Percentiles rank a stretch among this genome's conserved stretches.
These are phyloP conservation scores for Arabis hirsuta DNA, from an alignment of 345 rosid genomes.

Conservation along the genomic window DNA sequence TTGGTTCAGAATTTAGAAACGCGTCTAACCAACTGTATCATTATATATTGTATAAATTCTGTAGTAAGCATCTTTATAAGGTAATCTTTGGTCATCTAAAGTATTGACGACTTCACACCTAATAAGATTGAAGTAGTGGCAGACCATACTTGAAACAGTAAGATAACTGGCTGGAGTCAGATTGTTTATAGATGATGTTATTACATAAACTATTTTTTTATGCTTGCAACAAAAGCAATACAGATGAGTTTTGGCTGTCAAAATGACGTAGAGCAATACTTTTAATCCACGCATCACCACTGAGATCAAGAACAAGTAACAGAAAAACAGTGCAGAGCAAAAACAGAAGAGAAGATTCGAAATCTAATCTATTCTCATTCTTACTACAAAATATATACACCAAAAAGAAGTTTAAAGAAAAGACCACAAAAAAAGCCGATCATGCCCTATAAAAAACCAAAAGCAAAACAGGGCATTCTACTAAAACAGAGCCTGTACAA, in stretches of 20 bases:
- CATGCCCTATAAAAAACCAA: conserved; percentile 24
- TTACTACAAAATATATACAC: not conserved
- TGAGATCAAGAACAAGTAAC: not conserved
- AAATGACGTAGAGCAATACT: conserved; percentile 23
- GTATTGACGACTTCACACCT: not conserved
- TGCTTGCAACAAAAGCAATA: not conserved
- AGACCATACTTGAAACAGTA: conserved; percentile 32
- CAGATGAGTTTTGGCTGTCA: conserved; percentile 31
- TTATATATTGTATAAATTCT: no score
- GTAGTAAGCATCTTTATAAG: not conserved
- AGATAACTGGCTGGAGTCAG: conserved; percentile 13
- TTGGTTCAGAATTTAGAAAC: not conserved
- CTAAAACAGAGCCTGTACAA: conserved; percentile 17
- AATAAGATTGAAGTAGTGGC: conserved; percentile 34
- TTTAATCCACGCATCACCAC: conserved; percentile 16
- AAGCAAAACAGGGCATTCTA: conserved; percentile 33
- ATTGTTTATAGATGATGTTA: conserved; percentile 8
- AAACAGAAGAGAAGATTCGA: conserved; percentile 8
- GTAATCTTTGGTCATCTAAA: not conserved
- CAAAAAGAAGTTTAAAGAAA: not conserved
- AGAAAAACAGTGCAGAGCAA: not conserved
- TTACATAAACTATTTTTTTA: not conserved
- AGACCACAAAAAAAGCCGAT: conserved; percentile 20
- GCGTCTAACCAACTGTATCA: not conserved
- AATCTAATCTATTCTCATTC: not conserved